These are phyloP conservation scores for Russula griseocarnosa DNA, from an alignment of 768 basidiomycete species.

Conservation along the genomic window DNA sequence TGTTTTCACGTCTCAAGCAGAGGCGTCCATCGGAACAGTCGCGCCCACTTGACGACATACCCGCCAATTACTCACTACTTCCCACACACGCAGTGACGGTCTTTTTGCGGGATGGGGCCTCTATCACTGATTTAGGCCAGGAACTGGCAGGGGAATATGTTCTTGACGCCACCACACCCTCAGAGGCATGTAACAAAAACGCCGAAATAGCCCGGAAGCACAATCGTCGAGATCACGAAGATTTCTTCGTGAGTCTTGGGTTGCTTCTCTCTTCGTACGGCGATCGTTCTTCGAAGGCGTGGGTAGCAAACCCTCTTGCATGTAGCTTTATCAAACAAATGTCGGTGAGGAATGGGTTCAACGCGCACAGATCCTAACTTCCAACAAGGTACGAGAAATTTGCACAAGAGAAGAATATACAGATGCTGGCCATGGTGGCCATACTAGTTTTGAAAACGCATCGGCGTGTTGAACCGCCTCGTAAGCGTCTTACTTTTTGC, in stretches of 20 bases:
- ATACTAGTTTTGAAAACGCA: slow-evolving; percentile 56
- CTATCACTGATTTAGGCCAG: slow-evolving; percentile 22
- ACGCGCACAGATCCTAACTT: neutral
- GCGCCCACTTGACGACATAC: slow-evolving; percentile 42
- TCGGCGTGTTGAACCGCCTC: slow-evolving; percentile 22
- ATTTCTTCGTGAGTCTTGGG: slow-evolving; percentile 26
- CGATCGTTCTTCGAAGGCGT: slow-evolving; percentile 12
- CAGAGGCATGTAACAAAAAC: slow-evolving; percentile 22
- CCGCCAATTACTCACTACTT: slow-evolving; percentile 56
- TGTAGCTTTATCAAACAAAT: slow-evolving; percentile 29
- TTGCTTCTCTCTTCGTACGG: slow-evolving; percentile 18
- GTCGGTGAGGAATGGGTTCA: slow-evolving; percentile 28
- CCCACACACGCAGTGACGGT: slow-evolving; percentile 33
- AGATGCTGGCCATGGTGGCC: slow-evolving; percentile 77
- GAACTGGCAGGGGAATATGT: slow-evolving; percentile 26
- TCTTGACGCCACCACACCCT: slow-evolving; percentile 19
- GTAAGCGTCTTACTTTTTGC: slow-evolving; percentile 22
- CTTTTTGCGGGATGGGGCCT: slow-evolving; percentile 27
- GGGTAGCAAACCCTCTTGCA: slow-evolving; percentile 21
- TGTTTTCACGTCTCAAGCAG: slow-evolving; percentile 51
- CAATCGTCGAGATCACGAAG: slow-evolving; percentile 23
- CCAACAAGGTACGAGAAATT: slow-evolving; percentile 43
- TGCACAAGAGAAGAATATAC: slow-evolving; percentile 56
- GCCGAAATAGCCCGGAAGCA: slow-evolving; percentile 23
- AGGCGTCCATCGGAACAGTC: slow-evolving; percentile 47